Conservation (phyloP, 179 eudicot genomes). For the Silene coronaria region DNA sequence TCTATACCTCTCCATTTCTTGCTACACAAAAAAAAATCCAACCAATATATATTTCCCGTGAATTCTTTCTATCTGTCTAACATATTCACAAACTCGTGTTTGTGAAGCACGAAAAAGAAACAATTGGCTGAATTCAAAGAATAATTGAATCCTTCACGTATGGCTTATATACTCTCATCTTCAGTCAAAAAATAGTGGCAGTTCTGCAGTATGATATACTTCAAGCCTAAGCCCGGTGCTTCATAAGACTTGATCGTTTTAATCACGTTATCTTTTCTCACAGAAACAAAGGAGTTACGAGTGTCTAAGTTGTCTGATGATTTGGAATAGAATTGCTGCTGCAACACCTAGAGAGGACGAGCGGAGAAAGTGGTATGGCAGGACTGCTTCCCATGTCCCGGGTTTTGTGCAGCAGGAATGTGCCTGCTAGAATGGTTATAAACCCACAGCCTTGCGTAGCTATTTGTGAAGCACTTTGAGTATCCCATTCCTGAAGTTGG, state of each 20-base stretch:
- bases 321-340: conserved; percentile 18
- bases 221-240: conserved; percentile 20
- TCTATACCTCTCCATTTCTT: not conserved
- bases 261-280: not conserved
- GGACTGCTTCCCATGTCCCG: conserved; percentile 67
- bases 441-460: conserved; percentile 70
- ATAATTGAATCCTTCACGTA: conserved; percentile 19
- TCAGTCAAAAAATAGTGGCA: conserved; percentile 5
- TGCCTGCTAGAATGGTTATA: conserved; percentile 71
- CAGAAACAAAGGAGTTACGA: not conserved
- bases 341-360: conserved; percentile 19
- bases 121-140: conserved; percentile 17
- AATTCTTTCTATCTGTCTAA: conserved; percentile 2
- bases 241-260: conserved; percentile 4
- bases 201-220: not conserved
- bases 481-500: conserved; percentile 70
- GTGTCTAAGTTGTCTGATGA: conserved; percentile 13
- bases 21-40: conserved; percentile 1
- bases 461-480: conserved; percentile 62
- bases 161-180: conserved; percentile 15
- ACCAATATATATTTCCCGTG: not conserved
- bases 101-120: not conserved
- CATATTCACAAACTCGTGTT: conserved; percentile 19
- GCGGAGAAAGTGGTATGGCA: conserved; percentile 15
- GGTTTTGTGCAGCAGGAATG: conserved; percentile 86